phyloP scores from a whole-genome alignment of 345 rosid genomes.

The Limnanthes douglasii region DNA sequence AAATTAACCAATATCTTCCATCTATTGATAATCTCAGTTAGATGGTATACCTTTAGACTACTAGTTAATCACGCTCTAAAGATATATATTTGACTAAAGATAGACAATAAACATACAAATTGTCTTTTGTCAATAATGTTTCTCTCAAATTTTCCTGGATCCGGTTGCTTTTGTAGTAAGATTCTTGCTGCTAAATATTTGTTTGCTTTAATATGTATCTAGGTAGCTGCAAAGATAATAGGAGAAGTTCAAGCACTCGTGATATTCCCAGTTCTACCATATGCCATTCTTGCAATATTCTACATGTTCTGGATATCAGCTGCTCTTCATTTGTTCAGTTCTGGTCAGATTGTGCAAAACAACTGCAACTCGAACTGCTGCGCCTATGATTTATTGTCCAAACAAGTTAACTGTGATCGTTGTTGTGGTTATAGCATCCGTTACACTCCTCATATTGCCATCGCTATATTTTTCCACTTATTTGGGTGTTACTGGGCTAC shows the following conservation, averaged over 20 bases:
- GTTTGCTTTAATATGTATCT: constrained; percentile 10
- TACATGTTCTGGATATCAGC: constrained; percentile 96
- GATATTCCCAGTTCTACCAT: constrained; percentile 75
- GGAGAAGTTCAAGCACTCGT: constrained; percentile 96
- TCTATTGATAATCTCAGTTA: no score
- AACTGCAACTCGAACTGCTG: constrained; percentile 81
- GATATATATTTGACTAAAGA: no score
- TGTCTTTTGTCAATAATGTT: constrained; percentile 2
- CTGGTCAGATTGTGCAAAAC: constrained; percentile 71
- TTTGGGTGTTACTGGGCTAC: constrained; percentile 98
- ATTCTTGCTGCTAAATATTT: neutral
- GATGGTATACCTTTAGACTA: no score
- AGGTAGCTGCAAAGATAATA: constrained; percentile 99
- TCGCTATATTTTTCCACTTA: constrained; percentile 83
- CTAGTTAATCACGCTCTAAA: no score
- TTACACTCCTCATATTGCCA: constrained; percentile 86
- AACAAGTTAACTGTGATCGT: constrained; percentile 69
- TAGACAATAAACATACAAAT: no score
- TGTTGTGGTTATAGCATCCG: constrained; percentile 85
- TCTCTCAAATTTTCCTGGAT: constrained; percentile 4
- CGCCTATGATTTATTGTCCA: constrained; percentile 65
- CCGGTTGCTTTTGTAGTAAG: no score
- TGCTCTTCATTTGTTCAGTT: constrained; percentile 80
- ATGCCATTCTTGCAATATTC: constrained; percentile 60
- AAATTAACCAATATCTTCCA: no score